Percentiles rank a stretch among this genome's conserved stretches.
These are phyloP conservation scores for Jimgerdemannia lactiflua DNA, from an alignment of 192 early-diverging fungal species.

Conservation along the genomic window DNA sequence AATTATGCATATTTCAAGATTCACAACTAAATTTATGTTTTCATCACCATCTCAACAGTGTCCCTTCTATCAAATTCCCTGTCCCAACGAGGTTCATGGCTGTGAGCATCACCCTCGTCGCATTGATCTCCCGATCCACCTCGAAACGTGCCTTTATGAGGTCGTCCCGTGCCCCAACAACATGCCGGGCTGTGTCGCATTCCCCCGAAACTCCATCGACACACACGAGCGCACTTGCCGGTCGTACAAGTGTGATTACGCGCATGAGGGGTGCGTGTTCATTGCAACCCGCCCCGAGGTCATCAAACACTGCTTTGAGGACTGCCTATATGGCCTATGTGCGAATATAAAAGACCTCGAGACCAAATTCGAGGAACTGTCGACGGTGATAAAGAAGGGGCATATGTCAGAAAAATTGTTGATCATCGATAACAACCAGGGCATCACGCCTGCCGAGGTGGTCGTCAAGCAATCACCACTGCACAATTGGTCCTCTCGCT, in stretches of 20 bases:
- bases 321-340: constrained; percentile 32
- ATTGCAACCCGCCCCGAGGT: constrained; percentile 20
- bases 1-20: too few species aligned
- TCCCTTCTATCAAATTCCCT: constrained; percentile 12
- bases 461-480: too few species aligned
- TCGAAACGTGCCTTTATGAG: constrained; percentile 12
- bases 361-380: background rate
- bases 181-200: constrained; percentile 16
- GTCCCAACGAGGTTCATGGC: constrained; percentile 24
- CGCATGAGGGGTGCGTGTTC: constrained; percentile 25
- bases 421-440: too few species aligned
- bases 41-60: constrained; percentile 9
- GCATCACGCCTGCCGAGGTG: too few species aligned
- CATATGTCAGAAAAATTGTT: too few species aligned
- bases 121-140: constrained; percentile 13
- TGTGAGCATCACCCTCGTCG: constrained; percentile 14
- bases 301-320: constrained; percentile 15
- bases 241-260: constrained; percentile 26
- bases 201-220: constrained; percentile 16
- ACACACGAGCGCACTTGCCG: constrained; percentile 22
- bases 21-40: background rate
- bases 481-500: too few species aligned
- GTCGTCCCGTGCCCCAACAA: constrained; percentile 23
- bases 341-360: constrained; percentile 19
- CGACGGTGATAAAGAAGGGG: background rate